Evolutionary conservation across 148 eudicot species (phyloP).

Genomic region (Euryodendron excelsum): DNA sequence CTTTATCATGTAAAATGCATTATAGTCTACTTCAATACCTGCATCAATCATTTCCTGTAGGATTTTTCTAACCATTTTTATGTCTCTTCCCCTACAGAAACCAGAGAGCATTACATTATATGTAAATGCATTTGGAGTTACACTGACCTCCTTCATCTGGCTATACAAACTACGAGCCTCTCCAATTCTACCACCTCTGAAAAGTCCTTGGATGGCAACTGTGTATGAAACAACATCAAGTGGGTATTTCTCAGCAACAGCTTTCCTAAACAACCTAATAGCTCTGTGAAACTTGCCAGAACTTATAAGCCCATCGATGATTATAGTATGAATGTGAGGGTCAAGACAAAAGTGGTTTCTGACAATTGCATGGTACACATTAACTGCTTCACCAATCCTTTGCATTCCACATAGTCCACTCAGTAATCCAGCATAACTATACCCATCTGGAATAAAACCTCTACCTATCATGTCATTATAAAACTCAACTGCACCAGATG

Average conservation of each 20-base stretch:
- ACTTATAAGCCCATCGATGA: slow-evolving; percentile 34
- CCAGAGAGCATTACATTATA: slow-evolving; percentile 37
- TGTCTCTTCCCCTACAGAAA: slow-evolving; percentile 38
- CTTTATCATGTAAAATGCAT: slow-evolving; percentile 23
- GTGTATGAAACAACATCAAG: slow-evolving; percentile 49
- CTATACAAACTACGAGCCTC: slow-evolving; percentile 42
- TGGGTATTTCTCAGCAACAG: slow-evolving; percentile 24
- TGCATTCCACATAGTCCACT: slow-evolving; percentile 34
- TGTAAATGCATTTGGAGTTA: slow-evolving; percentile 35
- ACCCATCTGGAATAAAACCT: slow-evolving; percentile 43
- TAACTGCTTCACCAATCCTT: slow-evolving; percentile 37
- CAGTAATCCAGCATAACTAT: slow-evolving; percentile 48
- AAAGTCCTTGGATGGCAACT: slow-evolving; percentile 39
- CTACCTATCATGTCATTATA: slow-evolving; percentile 39
- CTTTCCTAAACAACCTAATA: slow-evolving; percentile 36
- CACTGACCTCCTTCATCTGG: slow-evolving; percentile 44
- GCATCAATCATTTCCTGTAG: slow-evolving; percentile 39
- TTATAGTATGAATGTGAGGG: slow-evolving; percentile 42
- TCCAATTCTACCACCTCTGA: slow-evolving; percentile 32
- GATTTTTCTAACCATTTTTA: slow-evolving; percentile 31
- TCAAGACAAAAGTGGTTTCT: slow-evolving; percentile 27
- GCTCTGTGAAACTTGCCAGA: slow-evolving; percentile 36
- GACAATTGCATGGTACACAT: slow-evolving; percentile 39
- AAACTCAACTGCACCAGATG: slow-evolving; percentile 41
- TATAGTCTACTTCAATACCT: slow-evolving; percentile 24